Evolutionary conservation across 2,329 filamentous ascomycete species (phyloP), one percentile per base, ranked within the genome.

Genomic region (Aspergillus phoenicis): DNA sequence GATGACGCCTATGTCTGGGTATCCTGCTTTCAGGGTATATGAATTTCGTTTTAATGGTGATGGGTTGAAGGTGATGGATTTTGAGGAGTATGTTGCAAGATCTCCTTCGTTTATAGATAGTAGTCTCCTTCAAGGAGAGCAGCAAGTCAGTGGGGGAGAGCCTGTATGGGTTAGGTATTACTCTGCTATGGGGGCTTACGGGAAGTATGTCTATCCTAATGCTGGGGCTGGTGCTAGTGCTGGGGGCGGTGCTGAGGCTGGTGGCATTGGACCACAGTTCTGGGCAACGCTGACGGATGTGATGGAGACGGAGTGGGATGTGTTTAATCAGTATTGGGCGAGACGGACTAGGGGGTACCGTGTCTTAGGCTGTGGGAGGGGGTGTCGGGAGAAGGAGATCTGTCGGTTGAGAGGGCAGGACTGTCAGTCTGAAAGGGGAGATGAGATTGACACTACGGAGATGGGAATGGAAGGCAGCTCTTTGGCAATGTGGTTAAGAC

Each of bases 1-100:
- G 1, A 74, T 87, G 66, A 84, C 83, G 6, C 85, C 84, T 0
- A 85, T 78, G 1, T 83, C 81, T 1, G 84, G 82, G 30, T 80
- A 83, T 64, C 83, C 85, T 0, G 80, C 84, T 3, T 87, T 87
- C 73, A 82, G 84, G 52, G 80, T 87, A 45, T 86, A 87, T 73
- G 78, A 82, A 15, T 79, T 24, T 1, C 6, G 3, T 3, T 6
- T 45, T 3, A 22, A 7, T 87, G 59, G 85, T 4, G 6, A 10
- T 8, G 24, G 20, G 10, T 54, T 36, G 52, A 24, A 20, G 8
- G 52, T 55, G 1, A 8, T 45, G 8, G 38, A 45, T 33, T 33
- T 7, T 5, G 15, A 8, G 15, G 38, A 45, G 26, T 55, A 41
- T 17, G 2, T 55, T 22, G 26, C n/a, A 30, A 24, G 11, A 4